Evolutionary conservation across 2,329 filamentous ascomycete genomes (phyloP), one percentile per base, ranked within the genome.

Genomic region (Xylariales sp.): DNA sequence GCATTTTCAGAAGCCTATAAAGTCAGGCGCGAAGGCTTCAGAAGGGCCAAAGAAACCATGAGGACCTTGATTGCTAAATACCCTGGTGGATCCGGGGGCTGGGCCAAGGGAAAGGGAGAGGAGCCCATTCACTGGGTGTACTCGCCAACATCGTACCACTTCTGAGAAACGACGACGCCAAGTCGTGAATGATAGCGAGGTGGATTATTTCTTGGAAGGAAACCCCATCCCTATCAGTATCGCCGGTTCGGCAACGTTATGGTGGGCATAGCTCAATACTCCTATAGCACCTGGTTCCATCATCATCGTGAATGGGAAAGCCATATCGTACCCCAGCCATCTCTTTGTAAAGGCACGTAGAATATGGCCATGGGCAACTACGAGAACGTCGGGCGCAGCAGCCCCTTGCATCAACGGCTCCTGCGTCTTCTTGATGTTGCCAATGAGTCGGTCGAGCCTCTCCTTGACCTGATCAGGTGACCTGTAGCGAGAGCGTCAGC

Each of bases 321-420:
- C 36, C 7, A 38, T 2, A 6, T 15, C n/a, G 21, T 27, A 38
- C 25, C 20, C 15, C 19, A 38, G 24, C 36, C 36, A 38, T 18
- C 36, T 38, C n/a, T 38, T 38, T 9, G 25, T 20, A 27, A 38
- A 38, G 6, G 36, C 36, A 18, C 36, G 36, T 10, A 38, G 36
- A 10, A 38, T 38, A 16, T 38, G 36, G n/a, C 36, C 36, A 21
- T 38, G 36, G n/a, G 36, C 36, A 38, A 38, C 36, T n/a, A 38
- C 14, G 6, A 38, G 15, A 18, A 38, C 36, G 18, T 38, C 36
- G 14, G 22, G 24, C 4, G 36, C 22, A 7, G 19, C 11, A 15
- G 14, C 36, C 9, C 36, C 36, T 9, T 29, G n/a, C n/a, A 38
- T 28, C n/a, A 28, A 28, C 9, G 36, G 36, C 24, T 29, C 24